Evolutionary conservation across 2,329 filamentous ascomycete genomes (phyloP).

Genomic region (Xylariaceae sp.): DNA sequence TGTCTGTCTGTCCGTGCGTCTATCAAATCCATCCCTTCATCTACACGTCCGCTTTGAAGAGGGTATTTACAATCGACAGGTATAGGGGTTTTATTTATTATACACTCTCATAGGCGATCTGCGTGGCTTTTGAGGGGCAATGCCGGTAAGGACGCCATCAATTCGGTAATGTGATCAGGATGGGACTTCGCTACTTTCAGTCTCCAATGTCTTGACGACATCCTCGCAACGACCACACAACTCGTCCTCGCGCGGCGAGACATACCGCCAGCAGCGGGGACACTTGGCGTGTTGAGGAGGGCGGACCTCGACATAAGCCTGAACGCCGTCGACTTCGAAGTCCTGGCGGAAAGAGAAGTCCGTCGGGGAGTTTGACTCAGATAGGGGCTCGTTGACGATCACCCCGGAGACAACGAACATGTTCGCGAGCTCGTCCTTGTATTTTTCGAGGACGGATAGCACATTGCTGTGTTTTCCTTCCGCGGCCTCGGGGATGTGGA

Average conservation of each 20-base stretch:
- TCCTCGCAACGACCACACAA: slow-evolving; percentile 71
- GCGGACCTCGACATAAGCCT: slow-evolving; percentile 40
- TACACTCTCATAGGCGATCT: no score
- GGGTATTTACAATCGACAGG: no score
- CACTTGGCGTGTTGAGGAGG: slow-evolving; percentile 63
- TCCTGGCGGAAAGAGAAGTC: slow-evolving; percentile 33
- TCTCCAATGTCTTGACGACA: slow-evolving; percentile 40
- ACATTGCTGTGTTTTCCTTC: not conserved
- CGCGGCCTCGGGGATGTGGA: slow-evolving; percentile 39
- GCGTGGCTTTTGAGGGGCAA: not conserved
- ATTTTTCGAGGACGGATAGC: slow-evolving; percentile 34
- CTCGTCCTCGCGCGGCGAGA: slow-evolving; percentile 57
- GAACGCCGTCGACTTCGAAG: slow-evolving; percentile 37
- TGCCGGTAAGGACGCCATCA: not conserved
- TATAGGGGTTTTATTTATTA: no score
- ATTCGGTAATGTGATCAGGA: not conserved
- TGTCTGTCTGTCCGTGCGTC: no score
- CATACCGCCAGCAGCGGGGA: slow-evolving; percentile 81
- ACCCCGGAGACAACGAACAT: slow-evolving; percentile 58
- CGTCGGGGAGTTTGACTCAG: slow-evolving; percentile 35
- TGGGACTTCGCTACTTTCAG: not conserved
- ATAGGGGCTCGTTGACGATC: not conserved
- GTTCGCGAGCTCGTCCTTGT: slow-evolving; percentile 49
- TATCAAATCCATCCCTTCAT: no score
- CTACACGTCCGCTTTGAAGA: no score